Conservation (phyloP, 2,329 filamentous ascomycete genomes). For the Trichophyton simii region DNA sequence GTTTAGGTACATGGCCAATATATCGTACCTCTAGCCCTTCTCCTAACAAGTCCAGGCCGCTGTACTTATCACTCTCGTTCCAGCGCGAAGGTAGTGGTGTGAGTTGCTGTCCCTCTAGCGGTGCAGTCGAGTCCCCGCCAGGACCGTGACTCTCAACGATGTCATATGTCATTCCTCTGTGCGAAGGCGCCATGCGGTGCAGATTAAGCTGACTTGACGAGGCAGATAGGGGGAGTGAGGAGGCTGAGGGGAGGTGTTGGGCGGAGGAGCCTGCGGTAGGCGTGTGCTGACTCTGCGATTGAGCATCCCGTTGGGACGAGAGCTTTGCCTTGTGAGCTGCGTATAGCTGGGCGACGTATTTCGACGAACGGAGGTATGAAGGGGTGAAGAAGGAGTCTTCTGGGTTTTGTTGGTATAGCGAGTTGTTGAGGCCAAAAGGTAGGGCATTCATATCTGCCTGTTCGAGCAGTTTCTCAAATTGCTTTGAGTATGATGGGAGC, state of each 20-base stretch:
- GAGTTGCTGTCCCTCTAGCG: constrained; percentile 48
- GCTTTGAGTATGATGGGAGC: constrained; percentile 2
- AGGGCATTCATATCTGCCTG: neutral
- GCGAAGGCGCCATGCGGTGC: constrained; percentile 47
- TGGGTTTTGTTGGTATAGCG: constrained; percentile 20
- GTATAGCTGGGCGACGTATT: constrained; percentile 64
- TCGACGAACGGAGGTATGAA: constrained; percentile 66
- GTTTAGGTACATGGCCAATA: constrained; percentile 43
- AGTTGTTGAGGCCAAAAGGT: neutral
- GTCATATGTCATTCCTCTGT: constrained; percentile 71
- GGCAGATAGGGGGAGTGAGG: constrained; percentile 40
- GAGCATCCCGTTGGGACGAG: constrained; percentile 36
- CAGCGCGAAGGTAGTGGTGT: constrained; percentile 67
- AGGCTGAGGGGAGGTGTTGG: constrained; percentile 8
- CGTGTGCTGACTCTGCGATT: constrained; percentile 27
- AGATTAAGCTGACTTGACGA: constrained; percentile 47
- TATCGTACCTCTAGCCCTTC: constrained; percentile 62
- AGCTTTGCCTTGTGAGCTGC: constrained; percentile 54
- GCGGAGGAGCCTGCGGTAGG: neutral
- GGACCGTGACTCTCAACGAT: constrained; percentile 57
- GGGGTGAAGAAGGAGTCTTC: constrained; percentile 58
- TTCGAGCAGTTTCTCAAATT: neutral
- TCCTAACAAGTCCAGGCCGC: constrained; percentile 58
- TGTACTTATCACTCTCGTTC: constrained; percentile 66
- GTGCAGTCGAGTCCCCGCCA: constrained; percentile 25